Conservation (phyloP, 768 basidiomycete genomes). For the Amanita brunnescens region DNA sequence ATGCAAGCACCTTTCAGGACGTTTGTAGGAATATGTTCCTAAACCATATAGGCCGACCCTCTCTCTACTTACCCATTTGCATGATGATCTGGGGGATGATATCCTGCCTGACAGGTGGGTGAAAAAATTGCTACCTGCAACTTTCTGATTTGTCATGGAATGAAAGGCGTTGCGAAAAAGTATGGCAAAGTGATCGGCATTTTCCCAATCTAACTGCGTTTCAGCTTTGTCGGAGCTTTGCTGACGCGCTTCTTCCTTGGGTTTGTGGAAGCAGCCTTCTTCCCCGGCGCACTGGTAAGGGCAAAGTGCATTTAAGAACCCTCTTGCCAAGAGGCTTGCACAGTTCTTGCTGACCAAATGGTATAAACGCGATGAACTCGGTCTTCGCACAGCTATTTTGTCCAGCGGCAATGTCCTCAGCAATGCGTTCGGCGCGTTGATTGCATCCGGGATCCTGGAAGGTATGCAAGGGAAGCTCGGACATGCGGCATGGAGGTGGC, state of each 20-base stretch:
- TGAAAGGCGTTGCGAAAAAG: conserved; percentile 32
- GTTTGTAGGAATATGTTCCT: conserved; percentile 63
- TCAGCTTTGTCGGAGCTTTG: conserved; percentile 60
- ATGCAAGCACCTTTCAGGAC: neutral
- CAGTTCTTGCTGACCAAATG: conserved; percentile 62
- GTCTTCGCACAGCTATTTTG: conserved; percentile 61
- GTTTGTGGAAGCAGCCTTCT: conserved; percentile 59
- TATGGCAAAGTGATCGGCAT: conserved; percentile 11
- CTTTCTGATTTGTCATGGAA: neutral
- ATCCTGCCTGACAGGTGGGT: conserved; percentile 43
- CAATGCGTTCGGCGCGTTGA: conserved; percentile 79
- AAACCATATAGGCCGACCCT: conserved; percentile 59
- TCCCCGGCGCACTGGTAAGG: conserved; percentile 48
- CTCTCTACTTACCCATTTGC: conserved; percentile 55
- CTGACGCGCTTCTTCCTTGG: conserved; percentile 77
- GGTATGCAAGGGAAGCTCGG: conserved; percentile 73
- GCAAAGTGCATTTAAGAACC: neutral
- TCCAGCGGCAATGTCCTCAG: conserved; percentile 73
- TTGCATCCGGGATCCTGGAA: conserved; percentile 73
- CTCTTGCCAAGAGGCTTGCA: neutral
- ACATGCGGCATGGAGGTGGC: conserved; percentile 75
- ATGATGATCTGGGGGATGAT: conserved; percentile 70
- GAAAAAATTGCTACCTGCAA: neutral
- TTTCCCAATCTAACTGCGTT: conserved; percentile 10
- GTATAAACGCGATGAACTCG: conserved; percentile 74